phyloP scores from a whole-genome alignment of 208 protist genomes.

The Herpetomonas samuelpessoai region DNA sequence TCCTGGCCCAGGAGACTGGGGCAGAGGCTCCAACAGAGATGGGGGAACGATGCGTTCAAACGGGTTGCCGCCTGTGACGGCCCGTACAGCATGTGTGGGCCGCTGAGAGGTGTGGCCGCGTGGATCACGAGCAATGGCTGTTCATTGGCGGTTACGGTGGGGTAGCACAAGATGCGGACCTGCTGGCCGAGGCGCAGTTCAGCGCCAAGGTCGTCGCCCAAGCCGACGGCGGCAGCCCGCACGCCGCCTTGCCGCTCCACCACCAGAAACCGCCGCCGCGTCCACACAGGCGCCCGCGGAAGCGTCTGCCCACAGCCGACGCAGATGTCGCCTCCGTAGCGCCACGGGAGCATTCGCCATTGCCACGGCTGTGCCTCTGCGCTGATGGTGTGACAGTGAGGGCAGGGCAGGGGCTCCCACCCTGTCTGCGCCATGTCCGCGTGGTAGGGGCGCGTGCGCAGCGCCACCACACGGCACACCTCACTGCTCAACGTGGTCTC shows the following conservation, averaged over 20 bases:
- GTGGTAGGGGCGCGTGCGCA: conserved; percentile 32
- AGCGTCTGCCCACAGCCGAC: conserved; percentile 21
- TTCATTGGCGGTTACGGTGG: conserved; percentile 29
- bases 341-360: conserved; percentile 12
- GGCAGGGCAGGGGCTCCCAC: conserved; percentile 36
- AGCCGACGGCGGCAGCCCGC: conserved; percentile 40
- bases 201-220: conserved; percentile 37
- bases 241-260: conserved; percentile 22
- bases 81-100: not conserved
- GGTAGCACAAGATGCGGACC: conserved; percentile 37
- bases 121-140: conserved; percentile 49
- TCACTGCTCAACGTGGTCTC: too few relatives aligned
- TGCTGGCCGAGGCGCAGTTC: conserved; percentile 28
- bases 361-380: not conserved
- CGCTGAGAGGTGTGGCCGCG: conserved; percentile 15
- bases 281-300: conserved; percentile 22
- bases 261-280: conserved; percentile 29
- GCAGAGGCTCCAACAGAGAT: conserved; percentile 24
- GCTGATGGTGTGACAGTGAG: conserved; percentile 12
- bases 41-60: conserved; percentile 17
- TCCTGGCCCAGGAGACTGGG: conserved; percentile 55
- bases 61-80: not conserved
- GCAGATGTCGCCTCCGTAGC: conserved; percentile 28
- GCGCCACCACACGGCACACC: conserved; percentile 37
- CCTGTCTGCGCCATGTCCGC: conserved; percentile 53